These are phyloP conservation scores for Petasospora fabianii DNA, from an alignment of 1,139 yeast species.

Conservation along the genomic window DNA sequence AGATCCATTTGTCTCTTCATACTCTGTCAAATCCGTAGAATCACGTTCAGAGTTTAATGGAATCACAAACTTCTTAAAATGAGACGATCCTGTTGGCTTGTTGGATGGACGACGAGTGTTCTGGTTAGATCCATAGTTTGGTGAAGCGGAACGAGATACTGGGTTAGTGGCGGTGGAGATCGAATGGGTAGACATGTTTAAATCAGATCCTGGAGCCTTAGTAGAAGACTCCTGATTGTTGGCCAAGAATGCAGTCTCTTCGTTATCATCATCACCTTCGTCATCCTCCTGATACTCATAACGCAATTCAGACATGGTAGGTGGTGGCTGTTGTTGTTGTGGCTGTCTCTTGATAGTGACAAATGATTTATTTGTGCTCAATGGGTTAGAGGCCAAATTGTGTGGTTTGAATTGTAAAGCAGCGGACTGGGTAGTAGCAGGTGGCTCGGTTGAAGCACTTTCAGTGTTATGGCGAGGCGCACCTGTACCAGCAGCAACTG, in stretches of 20 bases:
- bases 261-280: slow-evolving; percentile 1
- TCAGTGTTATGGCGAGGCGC: too few species aligned
- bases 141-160: slow-evolving; percentile 18
- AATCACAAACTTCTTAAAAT: slow-evolving; percentile 15
- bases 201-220: too few species aligned
- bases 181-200: slow-evolving; percentile 1
- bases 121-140: slow-evolving; percentile 22
- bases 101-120: slow-evolving; percentile 5
- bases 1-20: background rate
- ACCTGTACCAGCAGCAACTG: background rate
- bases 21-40: slow-evolving; percentile 21
- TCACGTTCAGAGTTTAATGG: slow-evolving; percentile 9
- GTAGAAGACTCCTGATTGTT: too few species aligned
- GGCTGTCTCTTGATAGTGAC: slow-evolving; percentile 62
- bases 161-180: slow-evolving; percentile 1
- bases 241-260: too few species aligned
- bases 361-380: slow-evolving; percentile 64
- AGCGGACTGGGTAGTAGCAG: background rate
- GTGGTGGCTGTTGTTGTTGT: slow-evolving; percentile 17
- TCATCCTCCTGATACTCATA: slow-evolving; percentile 19
- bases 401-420: slow-evolving; percentile 41
- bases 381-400: slow-evolving; percentile 81
- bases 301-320: slow-evolving; percentile 13
- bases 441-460: background rate
- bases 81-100: slow-evolving; percentile 1